Conservation (phyloP, 2,329 filamentous ascomycete genomes). For the Pseudogymnoascus sp. region DNA sequence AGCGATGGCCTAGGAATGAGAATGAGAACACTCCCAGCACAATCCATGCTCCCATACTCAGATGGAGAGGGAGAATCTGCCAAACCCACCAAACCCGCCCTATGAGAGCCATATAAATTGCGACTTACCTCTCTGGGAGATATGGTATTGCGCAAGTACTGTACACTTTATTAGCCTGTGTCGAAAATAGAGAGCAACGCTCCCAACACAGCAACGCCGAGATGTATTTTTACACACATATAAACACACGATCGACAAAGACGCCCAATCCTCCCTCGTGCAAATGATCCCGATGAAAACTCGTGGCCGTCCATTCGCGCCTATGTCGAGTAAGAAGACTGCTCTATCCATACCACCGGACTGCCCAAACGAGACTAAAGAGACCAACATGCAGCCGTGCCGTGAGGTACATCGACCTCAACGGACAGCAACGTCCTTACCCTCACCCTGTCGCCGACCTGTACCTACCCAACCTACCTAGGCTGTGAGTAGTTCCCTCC, state of each 20-base stretch:
- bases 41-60: background rate
- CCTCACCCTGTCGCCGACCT: background rate
- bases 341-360: background rate
- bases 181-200: background rate
- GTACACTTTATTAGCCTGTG: background rate
- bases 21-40: background rate
- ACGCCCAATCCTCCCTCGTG: background rate
- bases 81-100: background rate
- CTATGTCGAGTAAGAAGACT: conserved; percentile 1
- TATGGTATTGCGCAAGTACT: background rate
- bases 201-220: background rate
- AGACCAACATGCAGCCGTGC: background rate
- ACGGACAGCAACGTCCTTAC: background rate
- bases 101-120: conserved; percentile 1
- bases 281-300: background rate
- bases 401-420: background rate
- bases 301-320: background rate
- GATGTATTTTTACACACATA: conserved; percentile 8
- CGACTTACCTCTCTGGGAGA: background rate
- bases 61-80: background rate
- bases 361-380: conserved; percentile 4
- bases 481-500: background rate
- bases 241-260: conserved; percentile 6
- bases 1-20: background rate
- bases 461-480: background rate